These are phyloP conservation scores for Nymphaea colorata DNA, from an alignment of 164 flowering plant genomes.

Conservation along the genomic window DNA sequence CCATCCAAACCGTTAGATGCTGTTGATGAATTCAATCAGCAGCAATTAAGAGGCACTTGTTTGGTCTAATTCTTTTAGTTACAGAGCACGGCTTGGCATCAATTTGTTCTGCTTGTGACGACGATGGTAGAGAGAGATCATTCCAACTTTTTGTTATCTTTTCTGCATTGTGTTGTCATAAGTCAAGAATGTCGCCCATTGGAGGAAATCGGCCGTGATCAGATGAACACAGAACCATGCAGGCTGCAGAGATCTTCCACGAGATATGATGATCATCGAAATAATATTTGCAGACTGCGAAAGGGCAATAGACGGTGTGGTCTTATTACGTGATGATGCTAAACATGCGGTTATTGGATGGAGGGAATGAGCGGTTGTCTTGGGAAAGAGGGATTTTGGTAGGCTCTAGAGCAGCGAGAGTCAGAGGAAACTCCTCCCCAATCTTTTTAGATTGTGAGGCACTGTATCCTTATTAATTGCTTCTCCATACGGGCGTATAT, in stretches of 20 bases:
- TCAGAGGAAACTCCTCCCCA: neutral
- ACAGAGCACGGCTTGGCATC: neutral
- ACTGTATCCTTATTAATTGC: neutral
- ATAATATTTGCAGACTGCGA: neutral
- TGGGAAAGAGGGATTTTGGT: neutral
- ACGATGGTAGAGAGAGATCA: neutral
- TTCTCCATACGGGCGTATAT: too few species aligned
- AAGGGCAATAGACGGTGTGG: neutral
- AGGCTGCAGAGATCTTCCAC: neutral
- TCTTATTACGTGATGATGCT: neutral
- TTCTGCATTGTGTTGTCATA: neutral
- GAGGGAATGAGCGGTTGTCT: neutral
- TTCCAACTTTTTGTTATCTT: neutral
- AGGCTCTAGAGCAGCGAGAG: neutral
- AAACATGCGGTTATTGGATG: neutral
- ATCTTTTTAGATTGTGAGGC: neutral
- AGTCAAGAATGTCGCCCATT: neutral
- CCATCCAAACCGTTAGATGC: neutral
- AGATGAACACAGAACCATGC: neutral
- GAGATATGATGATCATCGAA: neutral
- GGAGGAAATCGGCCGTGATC: neutral
- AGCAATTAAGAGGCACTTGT: neutral
- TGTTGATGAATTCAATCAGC: neutral
- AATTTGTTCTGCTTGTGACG: neutral
- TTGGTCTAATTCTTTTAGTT: neutral